Evolutionary conservation across 1,284 basidiomycete species (phyloP).

Genomic region (Sanghuangporus weigelae): DNA sequence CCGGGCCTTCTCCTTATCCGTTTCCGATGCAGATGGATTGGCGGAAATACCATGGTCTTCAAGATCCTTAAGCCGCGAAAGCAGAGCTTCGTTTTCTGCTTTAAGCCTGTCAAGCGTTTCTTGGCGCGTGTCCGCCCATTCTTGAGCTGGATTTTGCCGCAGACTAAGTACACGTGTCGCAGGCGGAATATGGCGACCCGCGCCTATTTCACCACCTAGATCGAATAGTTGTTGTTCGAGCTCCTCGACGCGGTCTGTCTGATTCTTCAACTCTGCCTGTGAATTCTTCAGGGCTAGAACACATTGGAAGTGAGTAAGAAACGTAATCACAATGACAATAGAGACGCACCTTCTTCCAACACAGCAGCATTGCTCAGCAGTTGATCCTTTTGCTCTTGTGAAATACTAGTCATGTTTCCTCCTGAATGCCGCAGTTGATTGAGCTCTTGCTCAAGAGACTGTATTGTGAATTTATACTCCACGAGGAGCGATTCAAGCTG

Average conservation of each 20-base stretch:
- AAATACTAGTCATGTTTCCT: background rate
- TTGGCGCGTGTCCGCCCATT: slow-evolving; percentile 66
- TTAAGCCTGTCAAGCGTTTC: slow-evolving; percentile 64
- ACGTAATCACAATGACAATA: background rate
- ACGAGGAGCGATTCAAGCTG: slow-evolving; percentile 54
- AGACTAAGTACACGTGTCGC: slow-evolving; percentile 66
- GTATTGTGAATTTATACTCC: slow-evolving; percentile 49
- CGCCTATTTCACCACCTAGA: slow-evolving; percentile 67
- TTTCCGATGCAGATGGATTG: background rate
- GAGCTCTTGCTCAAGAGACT: slow-evolving; percentile 39
- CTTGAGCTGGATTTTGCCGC: slow-evolving; percentile 68
- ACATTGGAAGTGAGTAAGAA: background rate
- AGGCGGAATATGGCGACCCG: slow-evolving; percentile 72
- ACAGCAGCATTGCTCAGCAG: slow-evolving; percentile 25
- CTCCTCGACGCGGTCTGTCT: slow-evolving; percentile 36
- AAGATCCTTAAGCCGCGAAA: slow-evolving; percentile 52
- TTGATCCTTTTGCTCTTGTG: slow-evolving; percentile 11
- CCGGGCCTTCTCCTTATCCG: slow-evolving; percentile 15
- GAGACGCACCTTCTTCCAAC: slow-evolving; percentile 38
- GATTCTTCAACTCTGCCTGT: background rate
- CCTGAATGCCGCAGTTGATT: slow-evolving; percentile 26
- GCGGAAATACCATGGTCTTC: slow-evolving; percentile 33
- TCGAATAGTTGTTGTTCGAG: slow-evolving; percentile 73
- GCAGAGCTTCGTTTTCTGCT: slow-evolving; percentile 69
- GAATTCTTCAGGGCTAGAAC: slow-evolving; percentile 35